Conservation (phyloP, 495 filamentous ascomycete genomes). For the Elasticomyces elasticus region DNA sequence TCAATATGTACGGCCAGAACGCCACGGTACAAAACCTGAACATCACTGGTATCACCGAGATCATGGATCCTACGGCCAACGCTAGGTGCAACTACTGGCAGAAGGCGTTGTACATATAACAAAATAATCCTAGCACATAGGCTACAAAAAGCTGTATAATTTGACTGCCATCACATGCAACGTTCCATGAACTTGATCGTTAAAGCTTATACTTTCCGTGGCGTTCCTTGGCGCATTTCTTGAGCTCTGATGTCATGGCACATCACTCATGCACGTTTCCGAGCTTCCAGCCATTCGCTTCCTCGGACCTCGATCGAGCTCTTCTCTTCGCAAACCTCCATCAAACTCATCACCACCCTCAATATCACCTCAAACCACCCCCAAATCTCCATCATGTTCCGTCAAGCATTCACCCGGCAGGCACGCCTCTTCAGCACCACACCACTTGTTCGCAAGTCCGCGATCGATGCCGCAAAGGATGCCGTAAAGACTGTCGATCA, state of each 20-base stretch:
- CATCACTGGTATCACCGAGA: conserved; percentile 32
- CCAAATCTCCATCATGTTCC: conserved; percentile 19
- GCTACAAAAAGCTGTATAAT: background rate
- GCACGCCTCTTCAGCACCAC: conserved; percentile 33
- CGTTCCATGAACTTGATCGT: too few species aligned
- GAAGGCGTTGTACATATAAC: conserved; percentile 30
- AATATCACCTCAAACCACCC: background rate
- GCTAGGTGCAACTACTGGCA: conserved; percentile 41
- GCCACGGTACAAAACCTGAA: conserved; percentile 37
- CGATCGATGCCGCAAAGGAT: conserved; percentile 46
- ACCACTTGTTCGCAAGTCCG: conserved; percentile 22
- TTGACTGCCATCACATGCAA: background rate
- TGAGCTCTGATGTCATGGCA: background rate
- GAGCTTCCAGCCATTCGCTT: too few species aligned
- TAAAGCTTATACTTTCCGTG: too few species aligned
- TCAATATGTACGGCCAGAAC: conserved; percentile 35
- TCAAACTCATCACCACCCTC: background rate
- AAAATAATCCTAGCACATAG: background rate
- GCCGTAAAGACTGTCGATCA: conserved; percentile 47
- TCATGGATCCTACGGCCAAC: conserved; percentile 39
- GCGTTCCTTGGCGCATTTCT: too few species aligned
- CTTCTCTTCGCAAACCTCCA: background rate
- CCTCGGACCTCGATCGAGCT: background rate
- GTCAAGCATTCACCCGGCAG: conserved; percentile 26
- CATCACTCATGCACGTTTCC: too few species aligned